Conservation (phyloP, 805 yeast species). For the Lipomyces anomalus region DNA sequence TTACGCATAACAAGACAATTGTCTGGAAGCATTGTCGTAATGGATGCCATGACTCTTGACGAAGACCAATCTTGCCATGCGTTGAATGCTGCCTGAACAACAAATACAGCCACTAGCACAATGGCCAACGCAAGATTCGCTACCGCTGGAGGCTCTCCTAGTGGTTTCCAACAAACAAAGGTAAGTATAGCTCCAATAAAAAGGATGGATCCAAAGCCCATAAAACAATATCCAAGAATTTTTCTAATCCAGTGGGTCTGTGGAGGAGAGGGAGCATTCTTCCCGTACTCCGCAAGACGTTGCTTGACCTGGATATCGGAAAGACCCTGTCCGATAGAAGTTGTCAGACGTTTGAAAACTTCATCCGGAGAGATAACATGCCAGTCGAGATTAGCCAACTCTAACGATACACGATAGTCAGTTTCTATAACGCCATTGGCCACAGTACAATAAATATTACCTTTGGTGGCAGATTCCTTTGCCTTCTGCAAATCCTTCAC, state of each 20-base stretch:
- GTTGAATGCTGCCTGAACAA: slow-evolving; percentile 43
- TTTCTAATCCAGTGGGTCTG: slow-evolving; percentile 36
- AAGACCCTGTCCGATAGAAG: not conserved
- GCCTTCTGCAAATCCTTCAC: not conserved
- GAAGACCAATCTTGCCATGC: slow-evolving; percentile 46
- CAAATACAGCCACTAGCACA: slow-evolving; percentile 37
- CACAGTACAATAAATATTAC: not conserved
- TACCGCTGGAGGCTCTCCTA: slow-evolving; percentile 43
- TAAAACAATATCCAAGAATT: slow-evolving; percentile 40
- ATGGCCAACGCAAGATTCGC: slow-evolving; percentile 41
- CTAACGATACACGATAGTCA: not conserved
- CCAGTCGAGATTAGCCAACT: slow-evolving; percentile 1
- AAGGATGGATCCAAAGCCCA: slow-evolving; percentile 45
- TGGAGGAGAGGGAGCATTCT: slow-evolving; percentile 31
- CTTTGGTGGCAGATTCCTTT: not conserved
- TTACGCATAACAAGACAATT: slow-evolving; percentile 42
- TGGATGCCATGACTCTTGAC: slow-evolving; percentile 45
- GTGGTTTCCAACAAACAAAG: slow-evolving; percentile 43
- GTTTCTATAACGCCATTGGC: not conserved
- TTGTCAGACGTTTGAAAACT: not conserved
- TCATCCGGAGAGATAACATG: not conserved
- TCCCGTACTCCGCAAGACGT: slow-evolving; percentile 1
- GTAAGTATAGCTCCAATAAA: slow-evolving; percentile 41
- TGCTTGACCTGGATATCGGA: not conserved
- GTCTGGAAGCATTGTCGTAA: slow-evolving; percentile 41